These are phyloP conservation scores for Byssoonygena ceratinophila DNA, from an alignment of 2,329 filamentous ascomycete species.

Conservation along the genomic window DNA sequence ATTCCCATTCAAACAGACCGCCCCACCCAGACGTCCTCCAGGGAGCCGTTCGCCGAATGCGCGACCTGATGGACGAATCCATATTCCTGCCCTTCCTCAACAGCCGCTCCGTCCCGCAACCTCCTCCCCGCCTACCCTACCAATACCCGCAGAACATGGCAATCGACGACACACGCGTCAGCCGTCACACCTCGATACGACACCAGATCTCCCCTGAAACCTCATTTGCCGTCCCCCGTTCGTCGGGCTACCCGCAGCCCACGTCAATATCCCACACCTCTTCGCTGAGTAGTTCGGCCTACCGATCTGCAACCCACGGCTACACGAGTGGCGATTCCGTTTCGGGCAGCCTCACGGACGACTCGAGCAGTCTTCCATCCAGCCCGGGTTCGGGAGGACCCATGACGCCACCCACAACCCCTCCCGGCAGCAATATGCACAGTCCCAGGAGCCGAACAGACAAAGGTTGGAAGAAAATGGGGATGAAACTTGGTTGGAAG, in stretches of 20 bases:
- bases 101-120: slow-evolving; percentile 33
- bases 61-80: slow-evolving; percentile 95
- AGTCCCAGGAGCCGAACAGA: slow-evolving; percentile 37
- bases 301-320: slow-evolving; percentile 29
- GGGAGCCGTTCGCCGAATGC: slow-evolving; percentile 74
- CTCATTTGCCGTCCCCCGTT: slow-evolving; percentile 17
- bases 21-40: slow-evolving; percentile 71
- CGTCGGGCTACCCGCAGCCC: slow-evolving; percentile 19
- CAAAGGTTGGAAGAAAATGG: slow-evolving; percentile 45
- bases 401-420: slow-evolving; percentile 44
- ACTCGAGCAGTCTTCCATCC: slow-evolving; percentile 36
- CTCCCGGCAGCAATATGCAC: slow-evolving; percentile 37
- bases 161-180: slow-evolving; percentile 10
- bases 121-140: slow-evolving; percentile 1
- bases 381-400: slow-evolving; percentile 34
- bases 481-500: slow-evolving; percentile 40
- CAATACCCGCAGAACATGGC: not conserved
- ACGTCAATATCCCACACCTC: slow-evolving; percentile 22
- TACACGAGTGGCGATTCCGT: slow-evolving; percentile 32
- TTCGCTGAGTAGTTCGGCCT: slow-evolving; percentile 19
- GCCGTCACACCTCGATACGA: slow-evolving; percentile 14
- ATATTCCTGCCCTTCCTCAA: slow-evolving; percentile 88
- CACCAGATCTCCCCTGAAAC: slow-evolving; percentile 16
- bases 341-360: slow-evolving; percentile 36
- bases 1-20: slow-evolving; percentile 46